Evolutionary conservation across 306 rosid species (phyloP).

Genomic region (Begonia loranthoides): DNA sequence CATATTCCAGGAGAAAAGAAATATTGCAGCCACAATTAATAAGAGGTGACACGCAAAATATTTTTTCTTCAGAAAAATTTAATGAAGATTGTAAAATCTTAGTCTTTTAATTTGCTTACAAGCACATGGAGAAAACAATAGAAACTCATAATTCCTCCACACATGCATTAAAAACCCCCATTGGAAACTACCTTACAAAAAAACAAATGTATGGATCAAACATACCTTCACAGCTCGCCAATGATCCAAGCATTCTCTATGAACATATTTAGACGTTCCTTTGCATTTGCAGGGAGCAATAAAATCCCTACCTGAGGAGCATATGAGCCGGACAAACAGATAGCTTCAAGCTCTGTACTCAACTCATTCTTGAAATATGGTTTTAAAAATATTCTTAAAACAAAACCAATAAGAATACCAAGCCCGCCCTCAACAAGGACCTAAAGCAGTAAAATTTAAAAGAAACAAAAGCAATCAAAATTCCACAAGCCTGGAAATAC

Average conservation of each 20-base stretch:
- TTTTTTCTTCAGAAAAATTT: too few relatives aligned
- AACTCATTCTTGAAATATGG: background rate
- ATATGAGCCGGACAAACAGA: constrained; percentile 6
- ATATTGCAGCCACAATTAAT: too few relatives aligned
- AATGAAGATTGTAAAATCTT: too few relatives aligned
- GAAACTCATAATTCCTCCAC: too few relatives aligned
- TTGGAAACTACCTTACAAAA: too few relatives aligned
- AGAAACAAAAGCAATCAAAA: constrained; percentile 4
- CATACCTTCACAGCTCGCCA: constrained; percentile 92
- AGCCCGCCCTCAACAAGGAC: background rate
- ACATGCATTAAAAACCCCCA: too few relatives aligned
- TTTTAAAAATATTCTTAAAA: background rate
- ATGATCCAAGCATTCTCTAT: constrained; percentile 93
- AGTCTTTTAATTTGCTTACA: too few relatives aligned
- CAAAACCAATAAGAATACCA: background rate
- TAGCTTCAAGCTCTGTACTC: constrained; percentile 8
- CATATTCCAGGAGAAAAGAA: too few relatives aligned
- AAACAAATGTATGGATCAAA: constrained; percentile 6
- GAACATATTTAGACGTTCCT: constrained; percentile 93
- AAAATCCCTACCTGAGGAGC: constrained; percentile 79
- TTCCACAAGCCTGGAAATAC: too few relatives aligned
- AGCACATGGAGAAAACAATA: too few relatives aligned
- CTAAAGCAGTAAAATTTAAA: background rate
- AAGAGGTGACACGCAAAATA: too few relatives aligned
- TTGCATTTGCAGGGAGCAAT: constrained; percentile 97